Conservation (phyloP, 371 early-diverging fungal genomes). For the Parasitella parasitica region DNA sequence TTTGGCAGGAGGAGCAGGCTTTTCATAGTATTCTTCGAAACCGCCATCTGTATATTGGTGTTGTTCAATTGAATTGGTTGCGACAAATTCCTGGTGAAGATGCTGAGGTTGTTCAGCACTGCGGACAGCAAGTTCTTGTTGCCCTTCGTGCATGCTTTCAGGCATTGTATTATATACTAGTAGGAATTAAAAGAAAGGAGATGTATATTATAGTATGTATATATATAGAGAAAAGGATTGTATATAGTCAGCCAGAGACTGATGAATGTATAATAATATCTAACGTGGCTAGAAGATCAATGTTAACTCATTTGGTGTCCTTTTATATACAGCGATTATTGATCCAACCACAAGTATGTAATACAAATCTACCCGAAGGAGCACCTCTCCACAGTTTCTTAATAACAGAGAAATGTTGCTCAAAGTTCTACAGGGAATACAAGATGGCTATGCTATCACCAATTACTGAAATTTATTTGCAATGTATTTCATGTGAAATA, state of each 20-base stretch:
- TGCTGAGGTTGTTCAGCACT: slow-evolving; percentile 7
- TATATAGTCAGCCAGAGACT: background rate
- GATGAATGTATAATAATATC: background rate
- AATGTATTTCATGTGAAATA: slow-evolving; percentile 16
- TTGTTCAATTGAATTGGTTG: slow-evolving; percentile 1
- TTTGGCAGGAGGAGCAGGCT: slow-evolving; percentile 37
- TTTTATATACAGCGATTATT: background rate
- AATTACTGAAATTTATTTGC: background rate
- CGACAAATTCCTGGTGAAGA: slow-evolving; percentile 1
- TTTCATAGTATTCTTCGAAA: slow-evolving; percentile 49
- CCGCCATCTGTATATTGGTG: slow-evolving; percentile 9
- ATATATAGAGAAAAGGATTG: background rate
- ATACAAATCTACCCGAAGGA: background rate
- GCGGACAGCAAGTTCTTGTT: slow-evolving; percentile 9
- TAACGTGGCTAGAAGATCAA: background rate
- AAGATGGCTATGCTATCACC: slow-evolving; percentile 6
- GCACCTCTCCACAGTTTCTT: slow-evolving; percentile 11
- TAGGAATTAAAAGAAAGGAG: background rate
- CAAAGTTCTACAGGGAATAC: slow-evolving; percentile 15
- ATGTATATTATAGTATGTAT: background rate
- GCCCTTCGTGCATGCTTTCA: slow-evolving; percentile 7
- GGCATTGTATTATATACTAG: slow-evolving; percentile 9
- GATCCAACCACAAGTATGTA: background rate
- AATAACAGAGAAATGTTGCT: slow-evolving; percentile 8
- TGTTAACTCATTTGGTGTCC: background rate